Conservation (phyloP, 1,139 yeast species). For the Geotrichum candidum region DNA sequence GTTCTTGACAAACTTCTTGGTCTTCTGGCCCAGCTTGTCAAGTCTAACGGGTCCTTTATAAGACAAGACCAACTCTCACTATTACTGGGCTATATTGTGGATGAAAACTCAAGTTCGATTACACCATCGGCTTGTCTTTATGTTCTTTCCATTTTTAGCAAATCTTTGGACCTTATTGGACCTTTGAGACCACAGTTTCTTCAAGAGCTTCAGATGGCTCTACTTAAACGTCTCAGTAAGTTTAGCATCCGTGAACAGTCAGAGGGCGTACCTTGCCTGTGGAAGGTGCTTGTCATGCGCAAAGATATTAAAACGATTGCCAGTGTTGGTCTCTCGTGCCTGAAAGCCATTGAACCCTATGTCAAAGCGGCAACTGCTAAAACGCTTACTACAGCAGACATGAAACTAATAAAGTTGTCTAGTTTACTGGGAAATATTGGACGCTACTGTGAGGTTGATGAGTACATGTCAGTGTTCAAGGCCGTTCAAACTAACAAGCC, state of each 20-base stretch:
- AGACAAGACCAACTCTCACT: constrained; percentile 59
- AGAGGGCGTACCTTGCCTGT: constrained; percentile 63
- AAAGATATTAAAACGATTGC: constrained; percentile 47
- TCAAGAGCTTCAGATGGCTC: constrained; percentile 44
- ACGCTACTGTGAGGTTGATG: constrained; percentile 55
- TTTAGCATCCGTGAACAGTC: constrained; percentile 53
- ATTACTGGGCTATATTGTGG: constrained; percentile 54
- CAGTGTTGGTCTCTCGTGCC: constrained; percentile 55
- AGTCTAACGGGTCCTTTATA: constrained; percentile 46
- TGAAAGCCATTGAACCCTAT: constrained; percentile 46
- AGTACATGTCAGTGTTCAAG: constrained; percentile 39
- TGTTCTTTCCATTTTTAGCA: constrained; percentile 49
- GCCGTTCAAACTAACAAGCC: constrained; percentile 37
- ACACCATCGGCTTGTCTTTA: constrained; percentile 40
- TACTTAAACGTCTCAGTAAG: constrained; percentile 53
- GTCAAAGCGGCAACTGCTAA: constrained; percentile 30
- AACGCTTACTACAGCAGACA: constrained; percentile 34
- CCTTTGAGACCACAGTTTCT: constrained; percentile 50
- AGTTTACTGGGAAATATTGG: constrained; percentile 67
- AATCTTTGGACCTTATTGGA: constrained; percentile 42
- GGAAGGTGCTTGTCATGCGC: constrained; percentile 47
- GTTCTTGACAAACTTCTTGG: constrained; percentile 39
- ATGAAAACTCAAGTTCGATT: constrained; percentile 36
- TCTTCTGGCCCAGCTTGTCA: constrained; percentile 49
- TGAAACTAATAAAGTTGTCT: constrained; percentile 51